Conservation (phyloP, 495 filamentous ascomycete genomes). For the Aspergillus saccharolyticus region DNA sequence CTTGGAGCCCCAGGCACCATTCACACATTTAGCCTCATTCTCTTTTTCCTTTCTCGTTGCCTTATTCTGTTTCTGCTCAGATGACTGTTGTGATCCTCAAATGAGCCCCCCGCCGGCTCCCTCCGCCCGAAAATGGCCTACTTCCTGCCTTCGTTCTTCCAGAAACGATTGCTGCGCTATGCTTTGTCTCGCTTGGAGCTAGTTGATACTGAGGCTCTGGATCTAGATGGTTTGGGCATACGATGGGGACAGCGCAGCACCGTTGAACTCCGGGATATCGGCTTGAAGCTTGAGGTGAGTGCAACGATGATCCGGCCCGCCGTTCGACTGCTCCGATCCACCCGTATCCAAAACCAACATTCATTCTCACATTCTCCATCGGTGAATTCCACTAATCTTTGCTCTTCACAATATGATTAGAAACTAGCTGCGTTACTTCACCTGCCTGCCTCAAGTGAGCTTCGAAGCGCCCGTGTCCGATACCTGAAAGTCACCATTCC, state of each 20-base stretch:
- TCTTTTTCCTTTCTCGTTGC: constrained; percentile 1
- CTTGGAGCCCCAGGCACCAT: neutral
- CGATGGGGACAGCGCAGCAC: constrained; percentile 69
- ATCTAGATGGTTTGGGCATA: constrained; percentile 74
- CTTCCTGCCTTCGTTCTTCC: constrained; percentile 72
- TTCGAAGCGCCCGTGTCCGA: constrained; percentile 64
- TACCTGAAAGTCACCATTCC: constrained; percentile 72
- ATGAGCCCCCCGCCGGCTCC: constrained; percentile 31
- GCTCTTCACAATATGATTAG: constrained; percentile 35
- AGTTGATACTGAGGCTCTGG: constrained; percentile 73
- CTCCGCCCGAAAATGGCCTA: constrained; percentile 36
- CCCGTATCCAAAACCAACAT: neutral
- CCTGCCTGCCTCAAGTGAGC: constrained; percentile 62
- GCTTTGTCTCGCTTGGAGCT: constrained; percentile 73
- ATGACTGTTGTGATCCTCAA: constrained; percentile 26
- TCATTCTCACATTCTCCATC: constrained; percentile 6
- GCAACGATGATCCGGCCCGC: constrained; percentile 4
- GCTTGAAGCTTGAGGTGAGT: constrained; percentile 65
- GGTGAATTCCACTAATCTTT: constrained; percentile 7
- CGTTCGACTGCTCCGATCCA: constrained; percentile 9
- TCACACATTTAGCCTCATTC: neutral
- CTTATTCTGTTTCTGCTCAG: constrained; percentile 23
- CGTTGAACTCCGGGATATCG: constrained; percentile 77
- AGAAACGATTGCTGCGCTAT: constrained; percentile 77
- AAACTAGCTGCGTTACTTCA: constrained; percentile 69